phyloP scores from a whole-genome alignment of 345 rosid species.

The Boechera stricta region DNA sequence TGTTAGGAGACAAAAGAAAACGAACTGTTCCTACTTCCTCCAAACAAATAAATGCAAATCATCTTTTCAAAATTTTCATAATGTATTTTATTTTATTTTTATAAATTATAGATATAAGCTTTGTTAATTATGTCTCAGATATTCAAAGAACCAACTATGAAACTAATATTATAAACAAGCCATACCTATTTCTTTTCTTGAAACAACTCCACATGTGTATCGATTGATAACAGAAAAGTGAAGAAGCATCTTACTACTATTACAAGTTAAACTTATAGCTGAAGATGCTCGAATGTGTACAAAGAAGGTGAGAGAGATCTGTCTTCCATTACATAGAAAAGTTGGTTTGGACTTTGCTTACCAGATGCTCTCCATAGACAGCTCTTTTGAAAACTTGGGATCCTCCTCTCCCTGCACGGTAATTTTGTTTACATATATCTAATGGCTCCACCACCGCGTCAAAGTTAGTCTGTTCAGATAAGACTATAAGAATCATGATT shows the following conservation, averaged over 20 bases:
- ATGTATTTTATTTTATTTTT: too few species aligned
- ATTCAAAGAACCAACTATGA: not conserved
- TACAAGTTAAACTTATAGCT: constrained; percentile 2
- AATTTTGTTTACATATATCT: constrained; percentile 60
- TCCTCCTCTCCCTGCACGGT: constrained; percentile 45
- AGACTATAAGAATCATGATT: not conserved
- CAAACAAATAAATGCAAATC: not conserved
- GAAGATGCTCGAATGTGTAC: constrained; percentile 20
- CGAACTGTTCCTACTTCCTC: not conserved
- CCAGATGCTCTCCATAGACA: constrained; percentile 87
- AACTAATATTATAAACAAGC: not conserved
- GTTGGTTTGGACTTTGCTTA: constrained; percentile 70
- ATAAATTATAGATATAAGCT: too few species aligned
- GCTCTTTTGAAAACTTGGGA: constrained; percentile 57
- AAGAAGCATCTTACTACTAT: not conserved
- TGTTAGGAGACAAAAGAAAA: too few species aligned
- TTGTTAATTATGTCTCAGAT: too few species aligned
- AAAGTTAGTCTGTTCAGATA: constrained; percentile 60
- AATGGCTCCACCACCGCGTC: constrained; percentile 78
- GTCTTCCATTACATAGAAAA: constrained; percentile 47
- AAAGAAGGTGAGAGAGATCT: constrained; percentile 4
- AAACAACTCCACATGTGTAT: not conserved
- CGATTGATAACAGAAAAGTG: not conserved
- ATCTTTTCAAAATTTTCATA: not conserved
- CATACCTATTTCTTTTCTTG: not conserved